Evolutionary conservation across 2,329 filamentous ascomycete species (phyloP), one percentile per base, ranked within the genome.

Genomic region (Penicillium aurantiogriseum): DNA sequence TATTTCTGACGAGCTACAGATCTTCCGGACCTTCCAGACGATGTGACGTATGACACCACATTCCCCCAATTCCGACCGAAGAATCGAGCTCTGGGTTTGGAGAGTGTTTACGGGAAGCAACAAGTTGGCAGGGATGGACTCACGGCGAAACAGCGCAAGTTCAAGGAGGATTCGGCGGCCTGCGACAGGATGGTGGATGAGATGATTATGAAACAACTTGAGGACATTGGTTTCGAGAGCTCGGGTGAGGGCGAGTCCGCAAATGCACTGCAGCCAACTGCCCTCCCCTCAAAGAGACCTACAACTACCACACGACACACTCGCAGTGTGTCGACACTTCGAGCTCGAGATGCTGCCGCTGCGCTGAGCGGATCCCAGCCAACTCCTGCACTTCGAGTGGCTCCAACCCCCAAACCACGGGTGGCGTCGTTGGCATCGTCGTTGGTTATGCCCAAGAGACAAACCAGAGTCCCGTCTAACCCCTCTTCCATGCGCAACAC

Each of bases 111-210:
- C 65, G 74, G 74, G 46, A 67, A 72, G 44, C 79, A 82, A 47
- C 77, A 80, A 40, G 68, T 77, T 23, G 78, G 78, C 21, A 67
- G 68, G n/a, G 76, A 87, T 80, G 70, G 88, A 79, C 55, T 90
- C 81, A 76, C 87, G 80, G 73, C 84, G 84, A 69, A 83, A 79
- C n/a, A 80, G 87, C 58, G 89, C 86, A 85, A 88, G 52, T 82
- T 89, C 60, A 88, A 89, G 27, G 79, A 88, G 60, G 83, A 86
- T 13, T 80, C 80, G 4, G 77, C 81, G 19, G 86, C 90, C 45
- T 84, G 82, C 58, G 81, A 88, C 63, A 78, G 86, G 57, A 79
- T 86, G 62, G 81, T 86, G 2, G 87, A 92, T 60, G 83, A 87
- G 49, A 82, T 84, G 60, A 88, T 92, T 58, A 80, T 86, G 67